Base-by-base conservation (phyloP, 257 asterid species). In the Knoxia roxburghii region DNA sequence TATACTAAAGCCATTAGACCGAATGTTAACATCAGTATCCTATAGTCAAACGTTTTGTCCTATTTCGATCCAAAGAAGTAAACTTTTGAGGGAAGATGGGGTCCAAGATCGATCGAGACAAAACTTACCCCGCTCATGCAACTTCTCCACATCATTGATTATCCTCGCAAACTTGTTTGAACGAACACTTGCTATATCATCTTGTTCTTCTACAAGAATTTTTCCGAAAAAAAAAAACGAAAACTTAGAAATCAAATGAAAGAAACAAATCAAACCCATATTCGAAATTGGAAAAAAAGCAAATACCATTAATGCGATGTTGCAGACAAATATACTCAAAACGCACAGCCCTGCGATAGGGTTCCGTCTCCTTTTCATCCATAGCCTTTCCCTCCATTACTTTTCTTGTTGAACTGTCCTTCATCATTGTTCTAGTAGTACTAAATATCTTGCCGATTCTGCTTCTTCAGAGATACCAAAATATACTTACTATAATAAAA, bases 71-170 rank as follows among this genome's bases (percentile, higher is more conserved):
- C 24, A 63, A 60, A 50, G 68, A 7, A 18, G 29, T 15, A 24
- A 35, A 56, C 57, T 7, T 32, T 7, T 13, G 41, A 0, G 3
- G 17, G n/a, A 46, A 30, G 18, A 56, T 4, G 32, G 18, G 14
- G 14, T 0, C 26, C 8, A 35, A 51, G 45, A 1, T 30, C 14
- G 41, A 65, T n/a, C n/a, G n/a, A n/a, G 18, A 64, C 14, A 7
- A 37, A 3, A 33, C 43, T 27, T 83, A 85, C 89, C 89, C 46
- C 56, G 59, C 64, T 75, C 71, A 65, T 83, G 85, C 45, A 82
- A 71, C 58, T 61, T 53, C 24, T 85, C 84, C 0, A 85, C 82
- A 73, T 81, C 69, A 54, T 73, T 79, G 68, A 81, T 72, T 39
- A 83, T 62, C 46, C 23, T 73, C 68, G 59, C 72, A 50, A 83